Percentiles rank a stretch among this genome's conserved stretches.
Evolutionary conservation across 225 moss, liverwort and hornwort species (phyloP).

Genomic region (Physcomitrellopsis africana): DNA sequence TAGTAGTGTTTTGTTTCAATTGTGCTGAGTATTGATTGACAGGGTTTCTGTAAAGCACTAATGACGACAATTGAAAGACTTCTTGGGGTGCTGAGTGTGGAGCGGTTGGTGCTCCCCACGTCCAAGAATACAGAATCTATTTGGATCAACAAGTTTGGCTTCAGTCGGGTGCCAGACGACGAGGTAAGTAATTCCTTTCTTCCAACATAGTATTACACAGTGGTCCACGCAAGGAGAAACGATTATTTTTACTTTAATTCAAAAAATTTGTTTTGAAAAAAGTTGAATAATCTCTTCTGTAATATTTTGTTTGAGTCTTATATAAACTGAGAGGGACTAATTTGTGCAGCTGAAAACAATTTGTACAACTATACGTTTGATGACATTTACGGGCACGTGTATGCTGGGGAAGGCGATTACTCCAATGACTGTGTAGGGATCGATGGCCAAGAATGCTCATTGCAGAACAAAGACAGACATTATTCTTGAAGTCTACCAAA

Average conservation of each 20-base stretch:
- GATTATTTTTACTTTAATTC: background rate
- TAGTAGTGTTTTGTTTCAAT: background rate
- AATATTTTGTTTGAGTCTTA: conserved; percentile 13
- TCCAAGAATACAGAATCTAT: conserved; percentile 73
- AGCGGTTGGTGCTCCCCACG: conserved; percentile 78
- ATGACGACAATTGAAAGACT: conserved; percentile 86
- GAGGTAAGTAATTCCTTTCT: conserved; percentile 48
- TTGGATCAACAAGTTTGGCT: conserved; percentile 90
- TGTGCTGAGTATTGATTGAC: conserved; percentile 15
- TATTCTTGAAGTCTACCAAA: background rate
- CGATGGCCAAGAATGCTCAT: background rate
- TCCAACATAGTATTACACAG: background rate
- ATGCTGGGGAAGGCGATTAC: conserved; percentile 79
- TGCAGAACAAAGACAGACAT: conserved; percentile 12
- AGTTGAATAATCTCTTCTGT: background rate
- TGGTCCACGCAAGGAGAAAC: background rate
- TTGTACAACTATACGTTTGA: conserved; percentile 72
- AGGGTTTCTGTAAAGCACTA: conserved; percentile 88
- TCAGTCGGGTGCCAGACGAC: conserved; percentile 61
- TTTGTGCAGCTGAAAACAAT: conserved; percentile 62
- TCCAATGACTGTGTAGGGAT: conserved; percentile 26
- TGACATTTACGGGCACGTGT: conserved; percentile 73
- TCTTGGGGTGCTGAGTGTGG: conserved; percentile 78
- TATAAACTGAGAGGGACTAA: background rate
- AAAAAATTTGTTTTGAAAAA: background rate